These are phyloP conservation scores for Alectoria sarmentosa DNA, from an alignment of 495 filamentous ascomycete genomes.

Conservation along the genomic window DNA sequence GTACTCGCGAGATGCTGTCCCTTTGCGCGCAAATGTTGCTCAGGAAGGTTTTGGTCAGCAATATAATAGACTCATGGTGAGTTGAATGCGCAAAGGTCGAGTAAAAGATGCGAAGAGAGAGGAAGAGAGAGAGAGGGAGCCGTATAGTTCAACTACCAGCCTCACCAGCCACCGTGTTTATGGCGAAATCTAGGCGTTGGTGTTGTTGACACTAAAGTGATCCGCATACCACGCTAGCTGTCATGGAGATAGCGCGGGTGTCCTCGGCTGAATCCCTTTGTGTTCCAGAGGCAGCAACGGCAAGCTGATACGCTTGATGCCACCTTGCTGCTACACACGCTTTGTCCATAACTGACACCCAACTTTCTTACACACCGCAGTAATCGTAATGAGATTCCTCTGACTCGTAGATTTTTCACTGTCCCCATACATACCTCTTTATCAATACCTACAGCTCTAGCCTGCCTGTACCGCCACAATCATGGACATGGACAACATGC, in stretches of 20 bases:
- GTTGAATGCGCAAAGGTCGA: not conserved
- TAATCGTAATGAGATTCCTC: not conserved
- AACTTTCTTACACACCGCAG: not conserved
- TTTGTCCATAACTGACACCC: not conserved
- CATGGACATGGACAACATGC: slow-evolving; percentile 59
- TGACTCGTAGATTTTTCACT: not conserved
- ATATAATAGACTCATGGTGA: not conserved
- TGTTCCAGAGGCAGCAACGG: not conserved
- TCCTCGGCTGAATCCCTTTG: not conserved
- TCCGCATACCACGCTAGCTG: not conserved
- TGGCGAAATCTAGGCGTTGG: not conserved
- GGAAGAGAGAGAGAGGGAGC: not conserved
- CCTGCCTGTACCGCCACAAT: slow-evolving; percentile 3
- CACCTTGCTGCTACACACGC: not conserved
- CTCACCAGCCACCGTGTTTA: slow-evolving; percentile 12
- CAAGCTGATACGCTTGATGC: slow-evolving; percentile 7
- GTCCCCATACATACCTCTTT: not conserved
- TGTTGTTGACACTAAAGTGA: not conserved
- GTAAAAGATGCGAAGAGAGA: not conserved
- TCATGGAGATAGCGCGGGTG: not conserved
- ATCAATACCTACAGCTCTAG: not conserved
- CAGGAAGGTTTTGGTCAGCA: not conserved
- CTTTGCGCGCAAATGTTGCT: not conserved
- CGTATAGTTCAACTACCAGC: not conserved
- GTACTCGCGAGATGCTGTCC: not conserved